Evolutionary conservation across 495 filamentous ascomycete genomes (phyloP).

Genomic region (Penicillium manginii): DNA sequence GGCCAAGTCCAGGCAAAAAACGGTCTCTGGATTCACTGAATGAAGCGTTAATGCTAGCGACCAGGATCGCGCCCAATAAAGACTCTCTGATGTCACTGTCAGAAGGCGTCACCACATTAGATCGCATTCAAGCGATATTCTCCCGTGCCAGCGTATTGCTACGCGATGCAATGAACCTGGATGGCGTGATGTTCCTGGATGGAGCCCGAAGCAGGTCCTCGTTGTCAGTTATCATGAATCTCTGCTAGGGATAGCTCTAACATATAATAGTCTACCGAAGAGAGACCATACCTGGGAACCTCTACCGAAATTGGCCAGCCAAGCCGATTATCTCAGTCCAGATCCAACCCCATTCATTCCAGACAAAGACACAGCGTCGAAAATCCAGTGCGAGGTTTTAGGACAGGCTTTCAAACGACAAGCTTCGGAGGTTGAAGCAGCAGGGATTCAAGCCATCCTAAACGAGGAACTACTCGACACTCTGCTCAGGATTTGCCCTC

Average conservation of each 20-base stretch:
- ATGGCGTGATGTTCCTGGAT: slow-evolving; percentile 47
- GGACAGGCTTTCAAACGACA: slow-evolving; percentile 17
- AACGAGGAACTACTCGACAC: slow-evolving; percentile 29
- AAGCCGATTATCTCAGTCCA: slow-evolving; percentile 21
- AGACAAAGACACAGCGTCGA: background rate
- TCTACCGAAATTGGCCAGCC: slow-evolving; percentile 20
- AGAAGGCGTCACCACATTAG: slow-evolving; percentile 13
- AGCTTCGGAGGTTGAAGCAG: background rate
- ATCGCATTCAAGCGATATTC: slow-evolving; percentile 34
- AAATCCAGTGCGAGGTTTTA: slow-evolving; percentile 16
- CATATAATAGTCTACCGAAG: slow-evolving; percentile 16
- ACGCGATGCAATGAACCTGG: slow-evolving; percentile 44
- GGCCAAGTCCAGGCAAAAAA: slow-evolving; percentile 17
- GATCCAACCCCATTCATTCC: slow-evolving; percentile 21
- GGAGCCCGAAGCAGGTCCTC: slow-evolving; percentile 32
- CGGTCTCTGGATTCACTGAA: slow-evolving; percentile 6
- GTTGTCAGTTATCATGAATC: slow-evolving; percentile 18
- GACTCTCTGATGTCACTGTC: slow-evolving; percentile 9
- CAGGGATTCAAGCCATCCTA: background rate
- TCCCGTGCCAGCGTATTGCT: slow-evolving; percentile 42
- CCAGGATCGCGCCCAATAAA: slow-evolving; percentile 1
- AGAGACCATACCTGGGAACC: slow-evolving; percentile 29
- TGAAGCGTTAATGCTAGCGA: slow-evolving; percentile 10
- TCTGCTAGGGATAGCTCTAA: background rate
- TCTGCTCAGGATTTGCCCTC: slow-evolving; percentile 32